Conservation (phyloP, 2,329 filamentous ascomycete species). For the Rhexocercosporidium sp. region DNA sequence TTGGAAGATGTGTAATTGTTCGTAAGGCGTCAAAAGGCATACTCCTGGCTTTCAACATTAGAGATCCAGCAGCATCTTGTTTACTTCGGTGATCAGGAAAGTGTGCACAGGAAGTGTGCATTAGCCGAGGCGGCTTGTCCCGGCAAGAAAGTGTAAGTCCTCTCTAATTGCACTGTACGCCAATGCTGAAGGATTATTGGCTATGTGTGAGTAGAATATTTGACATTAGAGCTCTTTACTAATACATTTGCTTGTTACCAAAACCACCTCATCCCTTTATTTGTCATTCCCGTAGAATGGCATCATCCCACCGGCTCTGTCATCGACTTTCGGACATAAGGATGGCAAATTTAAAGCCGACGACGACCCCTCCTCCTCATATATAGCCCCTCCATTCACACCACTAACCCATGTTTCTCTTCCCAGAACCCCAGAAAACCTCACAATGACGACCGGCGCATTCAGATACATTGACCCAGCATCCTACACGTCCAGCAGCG, state of each 20-base stretch:
- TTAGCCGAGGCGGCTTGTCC: too few relatives aligned
- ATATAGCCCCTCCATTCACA: background rate
- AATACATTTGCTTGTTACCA: background rate
- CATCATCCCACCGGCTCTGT: background rate
- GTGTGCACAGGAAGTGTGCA: too few relatives aligned
- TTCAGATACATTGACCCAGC: conserved; percentile 59
- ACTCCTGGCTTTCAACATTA: too few relatives aligned
- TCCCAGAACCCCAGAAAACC: background rate
- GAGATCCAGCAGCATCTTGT: too few relatives aligned
- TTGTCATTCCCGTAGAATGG: conserved; percentile 3
- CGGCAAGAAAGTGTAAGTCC: too few relatives aligned
- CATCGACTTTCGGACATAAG: conserved; percentile 9
- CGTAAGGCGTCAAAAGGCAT: too few relatives aligned
- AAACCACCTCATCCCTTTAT: background rate
- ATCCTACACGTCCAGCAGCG: conserved; percentile 46
- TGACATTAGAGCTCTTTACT: too few relatives aligned
- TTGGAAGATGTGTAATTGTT: too few relatives aligned
- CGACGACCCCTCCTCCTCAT: conserved; percentile 5
- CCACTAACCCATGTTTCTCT: background rate
- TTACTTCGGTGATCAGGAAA: too few relatives aligned
- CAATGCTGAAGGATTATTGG: too few relatives aligned
- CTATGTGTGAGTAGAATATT: too few relatives aligned
- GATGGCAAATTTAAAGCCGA: conserved; percentile 3
- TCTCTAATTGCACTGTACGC: too few relatives aligned
- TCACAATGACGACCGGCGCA: conserved; percentile 18